Conservation (phyloP, 2,329 filamentous ascomycete species). For the Colletotrichum simmondsii region DNA sequence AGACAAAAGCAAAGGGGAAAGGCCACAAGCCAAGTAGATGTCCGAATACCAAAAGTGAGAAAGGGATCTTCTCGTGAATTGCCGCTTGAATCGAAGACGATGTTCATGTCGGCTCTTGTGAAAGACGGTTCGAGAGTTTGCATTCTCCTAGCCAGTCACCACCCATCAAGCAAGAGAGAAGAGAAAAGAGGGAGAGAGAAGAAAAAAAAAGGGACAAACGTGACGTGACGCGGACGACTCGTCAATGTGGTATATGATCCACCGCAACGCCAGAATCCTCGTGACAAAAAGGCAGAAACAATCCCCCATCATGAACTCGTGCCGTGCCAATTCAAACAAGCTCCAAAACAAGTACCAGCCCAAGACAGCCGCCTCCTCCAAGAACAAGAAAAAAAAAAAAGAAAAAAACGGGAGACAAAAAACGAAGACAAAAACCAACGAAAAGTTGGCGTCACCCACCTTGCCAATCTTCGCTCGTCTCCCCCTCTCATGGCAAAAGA, state of each 20-base stretch:
- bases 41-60: neutral
- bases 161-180: neutral
- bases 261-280: constrained; percentile 33
- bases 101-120: neutral
- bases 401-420: no score
- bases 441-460: neutral
- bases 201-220: constrained; percentile 10
- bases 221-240: constrained; percentile 30
- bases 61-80: neutral
- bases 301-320: constrained; percentile 21
- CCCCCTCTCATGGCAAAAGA: neutral
- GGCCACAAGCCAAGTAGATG: neutral
- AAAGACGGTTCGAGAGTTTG: constrained; percentile 6
- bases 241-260: constrained; percentile 34
- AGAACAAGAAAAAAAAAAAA: neutral
- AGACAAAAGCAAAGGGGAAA: neutral
- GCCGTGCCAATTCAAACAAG: neutral
- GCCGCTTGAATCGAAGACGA: neutral
- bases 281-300: constrained; percentile 18
- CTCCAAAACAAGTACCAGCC: neutral
- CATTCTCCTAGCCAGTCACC: neutral
- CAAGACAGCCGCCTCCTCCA: constrained; percentile 17
- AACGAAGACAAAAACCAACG: neutral
- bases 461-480: neutral
- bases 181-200: constrained; percentile 22